Base-by-base conservation (phyloP, 176 grass and related monocot species). In the Zoysia pacifica region DNA sequence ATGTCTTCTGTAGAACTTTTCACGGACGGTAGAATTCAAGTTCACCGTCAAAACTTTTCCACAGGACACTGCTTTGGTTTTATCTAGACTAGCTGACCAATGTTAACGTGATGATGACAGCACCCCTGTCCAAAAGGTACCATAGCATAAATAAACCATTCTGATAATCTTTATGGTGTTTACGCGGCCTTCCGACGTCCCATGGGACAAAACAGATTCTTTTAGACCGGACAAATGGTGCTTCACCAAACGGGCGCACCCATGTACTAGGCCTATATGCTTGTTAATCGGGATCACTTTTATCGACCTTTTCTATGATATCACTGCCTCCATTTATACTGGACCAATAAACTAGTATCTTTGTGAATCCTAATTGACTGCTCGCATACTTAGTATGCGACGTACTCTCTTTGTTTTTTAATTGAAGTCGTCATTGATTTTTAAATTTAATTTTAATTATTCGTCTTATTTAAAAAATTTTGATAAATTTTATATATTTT, bases 31-130 rank as follows among this genome's bases (percentile, higher is more conserved):
- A 28, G 4, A 59, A 20, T 36, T 62, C 9, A 11, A 62, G 59
- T 35, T 62, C 20, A 62, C 36, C 59, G 59, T 59, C 20, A 62
- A 8, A 11, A 36, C 4, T 62, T 28, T 28, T 28, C 28, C 28
- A 28, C 28, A 28, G 28, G 28, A 28, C 28, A 28, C 11, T 16
- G 6, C 65, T 48, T 84, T 44, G 73, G 73, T 62, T 77, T 70
- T 35, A 59, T 49, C 73, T 62, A 46, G 64, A 54, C 80, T 70
- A 51, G 74, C 9, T 50, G 65, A 84, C 69, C 63, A 69, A 69
- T 76, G 63, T 58, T 61, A 52, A 69, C 9, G 7, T 20, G 11
- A 39, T 9, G 54, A 60, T 71, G 48, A 73, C 38, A 37, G 48
- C 54, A 61, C 5, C 28, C 28, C 61, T 63, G 28, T 38, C 61